Percentiles rank a stretch among this genome's conserved stretches.
phyloP scores from a whole-genome alignment of 1,284 basidiomycete genomes.

The Caloboletus firmus region DNA sequence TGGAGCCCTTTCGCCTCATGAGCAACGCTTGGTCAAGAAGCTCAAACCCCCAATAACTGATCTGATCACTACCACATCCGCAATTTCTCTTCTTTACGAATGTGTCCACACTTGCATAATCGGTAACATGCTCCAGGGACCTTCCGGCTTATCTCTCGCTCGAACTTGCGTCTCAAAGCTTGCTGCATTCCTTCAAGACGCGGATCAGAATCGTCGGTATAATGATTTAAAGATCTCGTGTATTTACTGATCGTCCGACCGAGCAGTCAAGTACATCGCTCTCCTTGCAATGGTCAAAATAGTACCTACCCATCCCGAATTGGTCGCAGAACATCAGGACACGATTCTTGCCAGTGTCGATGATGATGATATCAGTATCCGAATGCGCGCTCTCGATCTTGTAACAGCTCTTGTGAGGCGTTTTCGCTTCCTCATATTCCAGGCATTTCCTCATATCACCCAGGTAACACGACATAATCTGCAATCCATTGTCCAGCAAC shows the following conservation, averaged over 20 bases:
- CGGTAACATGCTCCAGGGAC: conserved; percentile 89
- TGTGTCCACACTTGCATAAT: conserved; percentile 98
- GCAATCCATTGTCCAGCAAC: conserved; percentile 84
- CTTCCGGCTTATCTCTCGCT: conserved; percentile 81
- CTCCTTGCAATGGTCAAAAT: conserved; percentile 95
- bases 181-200: conserved; percentile 86
- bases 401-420: conserved; percentile 84
- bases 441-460: conserved; percentile 3
- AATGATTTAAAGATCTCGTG: conserved; percentile 9
- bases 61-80: conserved; percentile 93
- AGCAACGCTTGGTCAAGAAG: conserved; percentile 92
- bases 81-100: conserved; percentile 95
- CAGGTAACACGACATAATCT: conserved; percentile 83
- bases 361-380: conserved; percentile 93
- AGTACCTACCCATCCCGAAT: conserved; percentile 86
- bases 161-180: conserved; percentile 91
- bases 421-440: not conserved
- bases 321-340: conserved; percentile 91
- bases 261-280: conserved; percentile 92
- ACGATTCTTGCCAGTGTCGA: conserved; percentile 88
- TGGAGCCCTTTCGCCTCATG: conserved; percentile 85
- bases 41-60: conserved; percentile 91
- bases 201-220: conserved; percentile 88
- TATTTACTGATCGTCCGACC: conserved; percentile 22
- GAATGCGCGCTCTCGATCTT: conserved; percentile 92